Conservation (phyloP, 768 basidiomycete genomes). For the Tricholoma sp. region DNA sequence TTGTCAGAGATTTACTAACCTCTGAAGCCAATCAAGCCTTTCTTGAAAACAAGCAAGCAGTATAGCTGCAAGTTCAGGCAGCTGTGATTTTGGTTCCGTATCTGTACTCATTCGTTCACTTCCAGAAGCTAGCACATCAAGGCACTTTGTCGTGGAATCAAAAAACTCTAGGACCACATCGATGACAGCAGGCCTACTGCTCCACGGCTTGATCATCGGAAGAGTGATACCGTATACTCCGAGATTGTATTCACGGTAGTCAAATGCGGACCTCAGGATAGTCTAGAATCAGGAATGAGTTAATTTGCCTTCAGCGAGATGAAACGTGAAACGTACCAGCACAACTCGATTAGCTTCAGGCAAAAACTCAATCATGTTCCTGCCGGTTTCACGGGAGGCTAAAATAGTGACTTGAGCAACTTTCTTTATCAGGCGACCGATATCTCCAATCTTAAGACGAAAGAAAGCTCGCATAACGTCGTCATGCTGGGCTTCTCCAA, state of each 20-base stretch:
- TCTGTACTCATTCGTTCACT: constrained; percentile 17
- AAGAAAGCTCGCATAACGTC: constrained; percentile 86
- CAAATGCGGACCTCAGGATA: constrained; percentile 64
- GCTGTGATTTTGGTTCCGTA: constrained; percentile 44
- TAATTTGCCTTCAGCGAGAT: not conserved
- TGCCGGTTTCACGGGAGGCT: constrained; percentile 38
- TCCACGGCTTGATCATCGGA: constrained; percentile 79
- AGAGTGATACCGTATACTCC: constrained; percentile 74
- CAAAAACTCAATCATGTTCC: constrained; percentile 40
- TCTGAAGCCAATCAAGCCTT: constrained; percentile 62
- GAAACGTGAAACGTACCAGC: constrained; percentile 48
- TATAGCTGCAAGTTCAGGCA: constrained; percentile 59
- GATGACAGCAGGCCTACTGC: constrained; percentile 62
- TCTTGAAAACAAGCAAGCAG: constrained; percentile 67
- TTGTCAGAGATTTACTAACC: constrained; percentile 28
- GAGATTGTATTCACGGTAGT: constrained; percentile 68
- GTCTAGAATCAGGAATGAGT: constrained; percentile 38
- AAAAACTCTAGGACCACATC: constrained; percentile 72
- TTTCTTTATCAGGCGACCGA: constrained; percentile 65
- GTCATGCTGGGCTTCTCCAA: constrained; percentile 53
- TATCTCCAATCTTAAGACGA: constrained; percentile 56
- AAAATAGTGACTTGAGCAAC: constrained; percentile 45
- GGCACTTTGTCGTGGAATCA: constrained; percentile 48
- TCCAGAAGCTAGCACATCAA: constrained; percentile 33
- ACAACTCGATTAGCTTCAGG: constrained; percentile 67